Evolutionary conservation across 1,139 yeast genomes (phyloP), one percentile per base, ranked within the genome.

Genomic region (Suhomyces atakaporum): DNA sequence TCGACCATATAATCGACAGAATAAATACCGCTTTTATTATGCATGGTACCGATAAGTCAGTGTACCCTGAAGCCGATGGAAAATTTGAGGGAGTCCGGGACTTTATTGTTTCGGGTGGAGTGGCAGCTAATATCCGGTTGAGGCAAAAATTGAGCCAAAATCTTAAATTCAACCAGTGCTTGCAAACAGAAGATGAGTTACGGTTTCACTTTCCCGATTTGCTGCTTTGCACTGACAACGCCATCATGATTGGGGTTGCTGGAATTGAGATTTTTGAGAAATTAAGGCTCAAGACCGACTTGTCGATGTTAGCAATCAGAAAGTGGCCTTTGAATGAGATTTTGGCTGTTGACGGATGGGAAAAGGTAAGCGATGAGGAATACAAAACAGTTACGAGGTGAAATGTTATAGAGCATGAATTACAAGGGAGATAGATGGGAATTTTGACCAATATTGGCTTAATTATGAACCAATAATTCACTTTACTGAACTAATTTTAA

Each of bases 191-290:
- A 45, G 45, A 7, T 22, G 44, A 46, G 1, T 38, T 62, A 21
- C 39, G 35, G 12, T 60, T 79, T 43, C 78, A 77, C 50, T 89
- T 82, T 50, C 96, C 97, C 0, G 81, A 77, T 19, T 67, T 81
- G 6, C 63, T 73, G 5, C 66, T 90, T 45, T 94, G 98, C 54
- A 88, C 97, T 0, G 98, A 92, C 54, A 94, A 92, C 60, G 96
- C 97, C 0, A 77, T 89, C 2, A 92, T 92, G 99, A 92, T 92
- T 37, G 98, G 97, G 0, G 86, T 95, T 79, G 96, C 97, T 0
- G 98, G 97, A 0, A 85, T 90, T 9, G 96, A 90, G 54, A 66
- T 89, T 11, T 84, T 68, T 54, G 96, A 89, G 54, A 54, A 58
- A 9, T 66, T 69, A 22, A 51, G 69, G 3, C 40, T 73, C 19